Evolutionary conservation across 805 yeast genomes (phyloP), one percentile per base, ranked within the genome.

Genomic region (Lipomyces chichibuensis): DNA sequence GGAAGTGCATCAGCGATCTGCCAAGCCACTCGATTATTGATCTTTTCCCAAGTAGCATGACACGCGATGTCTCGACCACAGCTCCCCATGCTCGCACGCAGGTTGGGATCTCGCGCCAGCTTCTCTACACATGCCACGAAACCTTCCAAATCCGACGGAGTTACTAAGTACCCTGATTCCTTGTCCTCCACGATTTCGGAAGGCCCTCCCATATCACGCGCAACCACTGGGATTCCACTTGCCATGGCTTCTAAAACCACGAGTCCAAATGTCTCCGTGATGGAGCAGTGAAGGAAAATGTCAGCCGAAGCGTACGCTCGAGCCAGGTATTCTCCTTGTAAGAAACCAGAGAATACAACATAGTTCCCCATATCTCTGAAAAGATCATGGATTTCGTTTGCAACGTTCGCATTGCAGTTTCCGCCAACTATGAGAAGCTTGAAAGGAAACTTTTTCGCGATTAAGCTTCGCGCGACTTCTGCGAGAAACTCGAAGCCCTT

Each of bases 401-500:
- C 55, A 25, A 52, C 55, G 17, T 52, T 25, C 4, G 55, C 27
- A 9, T 52, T 52, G 33, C 33, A 13, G 55, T 52, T 52, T 25
- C 55, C 55, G 33, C 55, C 55, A 25, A 52, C 55, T 3, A 52
- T 52, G 33, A 52, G 55, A 52, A 52, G 55, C 55, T 52, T 52
- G 35, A 52, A 52, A 2, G 25, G 55, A 25, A 52, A 52, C 14
- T 23, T 23, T 33, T 52, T 52, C 7, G 55, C 55, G 29, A 25
- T 11, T 23, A 52, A 11, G 17, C n/a, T 52, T 14, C 55, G 29
- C 55, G 23, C 55, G 33, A 52, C 55, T 23, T 52, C 55, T 7
- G 55, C 55, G 33, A 52, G 55, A 52, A 52, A 52, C 55, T 52
- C 55, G 55, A 52, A 52, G 25, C 55, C 55, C 25, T 52, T 52